These are phyloP conservation scores for Scleroderma citrinum DNA, from an alignment of 768 basidiomycete species.

Conservation along the genomic window DNA sequence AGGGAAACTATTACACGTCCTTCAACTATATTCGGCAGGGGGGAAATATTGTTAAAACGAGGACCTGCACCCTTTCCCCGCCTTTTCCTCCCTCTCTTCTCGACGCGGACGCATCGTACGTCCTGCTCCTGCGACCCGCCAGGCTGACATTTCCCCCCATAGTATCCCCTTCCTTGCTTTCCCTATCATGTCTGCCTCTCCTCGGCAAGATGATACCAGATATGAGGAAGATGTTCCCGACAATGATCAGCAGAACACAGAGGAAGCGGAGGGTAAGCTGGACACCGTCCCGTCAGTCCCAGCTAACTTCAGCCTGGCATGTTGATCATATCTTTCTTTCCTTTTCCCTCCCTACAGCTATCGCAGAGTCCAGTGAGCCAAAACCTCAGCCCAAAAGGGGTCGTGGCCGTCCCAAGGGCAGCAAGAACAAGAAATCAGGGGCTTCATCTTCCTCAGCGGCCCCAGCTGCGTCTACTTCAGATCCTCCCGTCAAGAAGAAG, in stretches of 20 bases:
- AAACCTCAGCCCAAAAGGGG: constrained; percentile 59
- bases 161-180: constrained; percentile 14
- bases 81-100: constrained; percentile 42
- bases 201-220: constrained; percentile 52
- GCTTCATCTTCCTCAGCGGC: constrained; percentile 23
- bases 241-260: constrained; percentile 37
- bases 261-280: constrained; percentile 27
- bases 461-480: constrained; percentile 23
- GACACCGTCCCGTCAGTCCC: constrained; percentile 8
- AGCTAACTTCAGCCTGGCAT: constrained; percentile 8
- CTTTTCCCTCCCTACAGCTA: constrained; percentile 28
- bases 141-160: constrained; percentile 21
- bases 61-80: constrained; percentile 57
- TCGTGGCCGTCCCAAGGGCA: constrained; percentile 86
- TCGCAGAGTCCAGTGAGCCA: constrained; percentile 33
- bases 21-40: constrained; percentile 64
- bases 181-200: constrained; percentile 56
- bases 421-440: constrained; percentile 62
- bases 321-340: constrained; percentile 15
- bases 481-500: constrained; percentile 35
- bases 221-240: constrained; percentile 55
- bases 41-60: constrained; percentile 71
- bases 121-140: constrained; percentile 16
- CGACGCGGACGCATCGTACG: constrained; percentile 25
- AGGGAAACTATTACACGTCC: constrained; percentile 60